A percentile compares a stretch with the other conserved stretches of the same genome.
phyloP scores from a whole-genome alignment of 352 stramenopile species.

The Phytopythium aichiense region DNA sequence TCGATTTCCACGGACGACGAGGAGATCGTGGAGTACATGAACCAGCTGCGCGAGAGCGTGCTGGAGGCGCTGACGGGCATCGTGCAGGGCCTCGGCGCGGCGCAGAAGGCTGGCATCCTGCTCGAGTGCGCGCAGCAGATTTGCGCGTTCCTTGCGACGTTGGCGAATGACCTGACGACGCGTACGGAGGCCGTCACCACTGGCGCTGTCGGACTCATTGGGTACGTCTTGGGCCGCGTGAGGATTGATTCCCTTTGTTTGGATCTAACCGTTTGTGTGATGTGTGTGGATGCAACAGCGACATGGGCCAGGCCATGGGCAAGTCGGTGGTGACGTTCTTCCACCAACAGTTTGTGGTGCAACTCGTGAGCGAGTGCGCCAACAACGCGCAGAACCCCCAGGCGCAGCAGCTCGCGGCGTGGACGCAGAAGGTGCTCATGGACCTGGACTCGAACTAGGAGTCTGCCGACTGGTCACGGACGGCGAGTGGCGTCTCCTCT shows the following conservation, averaged over 20 bases:
- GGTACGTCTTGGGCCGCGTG: conserved; percentile 31
- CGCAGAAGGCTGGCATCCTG: conserved; percentile 83
- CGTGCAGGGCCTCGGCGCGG: conserved; percentile 91
- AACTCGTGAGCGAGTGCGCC: conserved; percentile 71
- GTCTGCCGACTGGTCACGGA: not conserved
- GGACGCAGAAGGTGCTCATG: conserved; percentile 76
- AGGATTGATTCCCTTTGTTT: not conserved
- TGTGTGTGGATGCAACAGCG: conserved; percentile 28
- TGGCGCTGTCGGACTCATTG: conserved; percentile 87
- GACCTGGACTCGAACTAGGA: conserved; percentile 51
- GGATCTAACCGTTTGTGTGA: not conserved
- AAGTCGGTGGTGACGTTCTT: conserved; percentile 56
- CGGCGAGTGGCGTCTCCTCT: not conserved
- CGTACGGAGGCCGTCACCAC: conserved; percentile 90
- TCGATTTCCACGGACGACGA: conserved; percentile 92
- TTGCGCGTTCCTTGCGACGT: conserved; percentile 84
- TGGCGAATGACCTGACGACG: conserved; percentile 78
- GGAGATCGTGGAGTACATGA: conserved; percentile 98
- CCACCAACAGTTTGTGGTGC: conserved; percentile 65
- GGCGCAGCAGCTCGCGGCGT: conserved; percentile 62
- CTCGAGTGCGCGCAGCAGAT: conserved; percentile 83
- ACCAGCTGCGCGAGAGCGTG: conserved; percentile 93
- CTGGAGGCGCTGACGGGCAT: conserved; percentile 97
- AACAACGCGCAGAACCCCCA: conserved; percentile 60
- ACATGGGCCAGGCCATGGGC: conserved; percentile 79